These are phyloP conservation scores for Heterococcus sp. DNA, from an alignment of 108 stramenopile genomes.

Conservation along the genomic window DNA sequence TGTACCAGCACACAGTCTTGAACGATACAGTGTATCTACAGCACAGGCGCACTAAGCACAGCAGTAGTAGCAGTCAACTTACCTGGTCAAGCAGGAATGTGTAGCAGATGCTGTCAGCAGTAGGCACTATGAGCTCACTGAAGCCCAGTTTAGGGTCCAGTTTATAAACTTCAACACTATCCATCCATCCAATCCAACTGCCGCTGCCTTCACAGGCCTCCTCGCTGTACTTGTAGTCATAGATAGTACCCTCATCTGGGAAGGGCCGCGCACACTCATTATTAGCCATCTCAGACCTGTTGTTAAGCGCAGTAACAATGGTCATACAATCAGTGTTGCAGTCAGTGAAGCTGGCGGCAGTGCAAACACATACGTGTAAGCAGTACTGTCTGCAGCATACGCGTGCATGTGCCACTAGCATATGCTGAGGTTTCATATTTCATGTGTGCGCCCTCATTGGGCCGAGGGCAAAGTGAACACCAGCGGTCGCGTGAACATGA, in stretches of 20 bases:
- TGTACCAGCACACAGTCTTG: too few species aligned
- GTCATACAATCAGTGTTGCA: too few species aligned
- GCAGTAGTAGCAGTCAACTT: too few species aligned
- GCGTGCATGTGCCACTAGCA: too few species aligned
- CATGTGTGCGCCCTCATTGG: too few species aligned
- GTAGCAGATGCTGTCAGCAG: slow-evolving; percentile 58
- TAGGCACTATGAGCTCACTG: slow-evolving; percentile 57
- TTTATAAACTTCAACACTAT: slow-evolving; percentile 54
- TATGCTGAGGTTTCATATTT: too few species aligned
- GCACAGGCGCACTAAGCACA: background rate
- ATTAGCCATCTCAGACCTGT: slow-evolving; percentile 36
- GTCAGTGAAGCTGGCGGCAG: too few species aligned
- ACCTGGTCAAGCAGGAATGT: slow-evolving; percentile 55
- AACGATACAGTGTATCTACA: background rate
- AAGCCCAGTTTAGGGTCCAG: slow-evolving; percentile 50
- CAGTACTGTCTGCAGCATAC: too few species aligned
- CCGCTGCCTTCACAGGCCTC: slow-evolving; percentile 13
- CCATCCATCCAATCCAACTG: slow-evolving; percentile 59
- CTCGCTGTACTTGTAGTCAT: slow-evolving; percentile 51
- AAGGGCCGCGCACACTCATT: slow-evolving; percentile 15
- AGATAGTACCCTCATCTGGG: slow-evolving; percentile 46
- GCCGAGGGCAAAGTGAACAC: too few species aligned
- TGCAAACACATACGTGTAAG: too few species aligned
- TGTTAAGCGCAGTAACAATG: too few species aligned
- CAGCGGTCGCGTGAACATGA: too few species aligned